phyloP scores from a whole-genome alignment of 495 filamentous ascomycete genomes.

The Xeromyces bisporus region DNA sequence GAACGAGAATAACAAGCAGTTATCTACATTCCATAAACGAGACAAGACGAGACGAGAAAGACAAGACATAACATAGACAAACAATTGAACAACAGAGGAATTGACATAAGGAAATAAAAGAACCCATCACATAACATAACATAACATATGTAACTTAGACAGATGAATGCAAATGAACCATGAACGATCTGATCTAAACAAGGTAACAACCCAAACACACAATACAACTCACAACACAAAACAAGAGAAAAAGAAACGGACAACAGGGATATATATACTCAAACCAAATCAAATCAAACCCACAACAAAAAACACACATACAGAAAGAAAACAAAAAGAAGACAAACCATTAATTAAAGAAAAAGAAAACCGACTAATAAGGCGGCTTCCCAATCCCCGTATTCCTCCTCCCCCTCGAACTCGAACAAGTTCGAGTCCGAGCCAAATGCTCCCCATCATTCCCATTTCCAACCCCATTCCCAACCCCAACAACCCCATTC shows the following conservation, averaged over 20 bases:
- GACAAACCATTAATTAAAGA: conserved; percentile 1
- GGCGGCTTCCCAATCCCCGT: conserved; percentile 29
- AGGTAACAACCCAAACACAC: not conserved
- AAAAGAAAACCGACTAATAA: conserved; percentile 16
- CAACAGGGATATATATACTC: too few species aligned
- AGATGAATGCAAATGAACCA: not conserved
- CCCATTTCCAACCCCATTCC: not conserved
- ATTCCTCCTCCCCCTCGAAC: conserved; percentile 11
- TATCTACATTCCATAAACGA: too few species aligned
- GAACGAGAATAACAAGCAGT: too few species aligned
- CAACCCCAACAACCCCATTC: not conserved
- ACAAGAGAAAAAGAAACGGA: not conserved
- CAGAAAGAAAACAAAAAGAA: not conserved
- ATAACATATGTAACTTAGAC: not conserved
- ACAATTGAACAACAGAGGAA: too few species aligned
- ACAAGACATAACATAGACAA: too few species aligned
- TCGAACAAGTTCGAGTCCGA: conserved; percentile 6
- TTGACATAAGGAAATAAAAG: conserved; percentile 1
- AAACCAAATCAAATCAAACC: not conserved
- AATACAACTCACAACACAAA: conserved; percentile 2
- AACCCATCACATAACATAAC: too few species aligned
- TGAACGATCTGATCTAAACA: not conserved
- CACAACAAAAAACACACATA: not conserved
- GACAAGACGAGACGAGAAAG: not conserved
- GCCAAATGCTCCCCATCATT: not conserved